Conservation (phyloP, 108 stramenopile species). For the Pseudonitzschia multistriata region DNA sequence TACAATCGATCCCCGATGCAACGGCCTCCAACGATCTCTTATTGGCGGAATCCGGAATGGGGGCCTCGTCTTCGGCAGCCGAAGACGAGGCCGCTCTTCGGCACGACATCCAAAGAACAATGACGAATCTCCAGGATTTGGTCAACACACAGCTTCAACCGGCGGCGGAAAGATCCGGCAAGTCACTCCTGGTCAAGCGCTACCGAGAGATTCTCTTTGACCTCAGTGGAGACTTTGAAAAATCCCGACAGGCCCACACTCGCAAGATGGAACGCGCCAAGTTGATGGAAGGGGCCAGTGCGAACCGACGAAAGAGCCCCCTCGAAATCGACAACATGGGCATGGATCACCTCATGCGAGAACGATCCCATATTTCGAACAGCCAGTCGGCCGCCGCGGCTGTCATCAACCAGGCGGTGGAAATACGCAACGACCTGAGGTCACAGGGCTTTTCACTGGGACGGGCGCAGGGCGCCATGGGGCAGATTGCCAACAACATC, state of each 20-base stretch:
- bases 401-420: slow-evolving; percentile 70
- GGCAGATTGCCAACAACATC: slow-evolving; percentile 65
- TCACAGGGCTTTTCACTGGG: slow-evolving; percentile 65
- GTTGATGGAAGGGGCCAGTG: slow-evolving; percentile 58
- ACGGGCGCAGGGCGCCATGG: slow-evolving; percentile 52
- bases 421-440: slow-evolving; percentile 60
- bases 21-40: slow-evolving; percentile 34
- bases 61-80: slow-evolving; percentile 8
- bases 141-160: slow-evolving; percentile 66
- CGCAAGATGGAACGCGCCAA: slow-evolving; percentile 67
- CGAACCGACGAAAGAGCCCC: background rate
- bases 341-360: slow-evolving; percentile 79
- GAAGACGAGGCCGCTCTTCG: slow-evolving; percentile 67
- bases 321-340: slow-evolving; percentile 42
- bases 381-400: slow-evolving; percentile 62
- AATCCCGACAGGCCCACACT: slow-evolving; percentile 45
- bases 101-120: slow-evolving; percentile 72
- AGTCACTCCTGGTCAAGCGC: slow-evolving; percentile 64
- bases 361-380: slow-evolving; percentile 75
- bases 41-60: slow-evolving; percentile 59
- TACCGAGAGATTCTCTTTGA: slow-evolving; percentile 88
- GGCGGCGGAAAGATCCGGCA: slow-evolving; percentile 51
- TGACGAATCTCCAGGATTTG: slow-evolving; percentile 62
- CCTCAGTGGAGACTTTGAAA: slow-evolving; percentile 70
- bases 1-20: slow-evolving; percentile 34